phyloP scores from a whole-genome alignment of 140 eudicot genomes.

The Flaveria floridana region DNA sequence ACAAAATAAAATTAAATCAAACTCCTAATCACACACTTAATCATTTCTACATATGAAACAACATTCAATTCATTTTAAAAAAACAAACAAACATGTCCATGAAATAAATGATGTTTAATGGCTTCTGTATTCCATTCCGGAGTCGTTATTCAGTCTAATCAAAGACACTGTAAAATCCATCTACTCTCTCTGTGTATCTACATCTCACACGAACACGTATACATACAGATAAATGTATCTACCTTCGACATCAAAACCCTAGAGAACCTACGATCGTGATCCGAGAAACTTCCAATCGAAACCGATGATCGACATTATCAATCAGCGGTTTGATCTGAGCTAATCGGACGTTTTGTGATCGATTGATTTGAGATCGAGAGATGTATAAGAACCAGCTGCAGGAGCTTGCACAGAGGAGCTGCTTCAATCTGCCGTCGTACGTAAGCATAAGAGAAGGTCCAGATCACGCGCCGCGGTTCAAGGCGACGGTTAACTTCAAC shows the following conservation, averaged over 20 bases:
- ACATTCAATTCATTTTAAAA: too few relatives aligned
- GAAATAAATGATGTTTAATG: not conserved
- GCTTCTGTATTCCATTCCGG: not conserved
- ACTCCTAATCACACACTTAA: too few relatives aligned
- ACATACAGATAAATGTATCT: conserved; percentile 8
- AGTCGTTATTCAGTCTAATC: conserved; percentile 16
- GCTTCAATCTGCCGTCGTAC: conserved; percentile 68
- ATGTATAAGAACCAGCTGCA: conserved; percentile 88
- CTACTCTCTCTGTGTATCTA: conserved; percentile 32
- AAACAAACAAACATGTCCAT: not conserved
- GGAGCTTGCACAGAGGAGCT: conserved; percentile 80
- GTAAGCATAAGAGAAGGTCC: conserved; percentile 72
- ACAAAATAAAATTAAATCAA: too few relatives aligned
- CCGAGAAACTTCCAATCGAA: conserved; percentile 27
- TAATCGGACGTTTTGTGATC: not conserved
- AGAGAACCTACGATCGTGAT: conserved; percentile 32
- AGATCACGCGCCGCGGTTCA: conserved; percentile 83
- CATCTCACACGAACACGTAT: not conserved
- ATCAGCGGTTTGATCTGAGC: conserved; percentile 21
- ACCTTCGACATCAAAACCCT: conserved; percentile 38
- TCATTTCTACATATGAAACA: too few relatives aligned
- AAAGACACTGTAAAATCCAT: conserved; percentile 23
- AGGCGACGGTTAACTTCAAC: conserved; percentile 70
- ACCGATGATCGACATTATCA: conserved; percentile 33
- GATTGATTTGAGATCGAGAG: conserved; percentile 27